Percentiles rank a stretch among this genome's conserved stretches.
These are phyloP conservation scores for Leccinellum luteum DNA, from an alignment of 768 basidiomycete species.

Conservation along the genomic window DNA sequence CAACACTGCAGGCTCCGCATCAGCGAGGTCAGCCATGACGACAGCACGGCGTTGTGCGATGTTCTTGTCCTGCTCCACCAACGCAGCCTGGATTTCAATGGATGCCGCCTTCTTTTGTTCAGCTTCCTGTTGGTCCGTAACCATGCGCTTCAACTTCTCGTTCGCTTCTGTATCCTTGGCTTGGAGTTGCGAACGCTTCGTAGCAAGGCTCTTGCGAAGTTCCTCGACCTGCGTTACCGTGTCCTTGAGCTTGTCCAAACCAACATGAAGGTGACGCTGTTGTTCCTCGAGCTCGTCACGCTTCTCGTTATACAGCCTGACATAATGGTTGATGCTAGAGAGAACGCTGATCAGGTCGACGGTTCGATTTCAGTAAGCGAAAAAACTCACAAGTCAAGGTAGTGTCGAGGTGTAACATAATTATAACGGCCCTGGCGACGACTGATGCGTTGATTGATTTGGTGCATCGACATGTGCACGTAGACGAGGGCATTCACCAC, in stretches of 20 bases:
- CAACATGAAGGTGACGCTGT: slow-evolving; percentile 96
- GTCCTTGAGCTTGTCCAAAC: slow-evolving; percentile 92
- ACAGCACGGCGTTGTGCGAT: slow-evolving; percentile 86
- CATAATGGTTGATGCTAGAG: slow-evolving; percentile 92
- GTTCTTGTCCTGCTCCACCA: slow-evolving; percentile 85
- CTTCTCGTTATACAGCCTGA: slow-evolving; percentile 92
- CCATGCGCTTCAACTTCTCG: slow-evolving; percentile 96
- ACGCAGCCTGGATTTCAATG: slow-evolving; percentile 90
- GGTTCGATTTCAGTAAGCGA: neutral
- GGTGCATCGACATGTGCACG: slow-evolving; percentile 86
- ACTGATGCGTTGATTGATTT: slow-evolving; percentile 85
- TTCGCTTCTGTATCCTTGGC: slow-evolving; percentile 95
- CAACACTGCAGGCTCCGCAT: slow-evolving; percentile 94
- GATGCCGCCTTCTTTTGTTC: slow-evolving; percentile 98
- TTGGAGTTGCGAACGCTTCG: slow-evolving; percentile 88
- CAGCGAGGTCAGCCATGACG: slow-evolving; percentile 93
- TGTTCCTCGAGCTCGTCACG: slow-evolving; percentile 97
- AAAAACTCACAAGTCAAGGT: slow-evolving; percentile 90
- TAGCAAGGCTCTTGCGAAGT: slow-evolving; percentile 89
- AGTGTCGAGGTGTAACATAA: slow-evolving; percentile 96
- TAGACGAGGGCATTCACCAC: slow-evolving; percentile 92
- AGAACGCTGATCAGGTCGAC: slow-evolving; percentile 7
- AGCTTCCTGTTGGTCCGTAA: slow-evolving; percentile 96
- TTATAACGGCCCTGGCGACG: slow-evolving; percentile 94
- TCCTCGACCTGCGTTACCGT: slow-evolving; percentile 98